Evolutionary conservation across 441 rosid species (phyloP).

Genomic region (Breynia disticha): DNA sequence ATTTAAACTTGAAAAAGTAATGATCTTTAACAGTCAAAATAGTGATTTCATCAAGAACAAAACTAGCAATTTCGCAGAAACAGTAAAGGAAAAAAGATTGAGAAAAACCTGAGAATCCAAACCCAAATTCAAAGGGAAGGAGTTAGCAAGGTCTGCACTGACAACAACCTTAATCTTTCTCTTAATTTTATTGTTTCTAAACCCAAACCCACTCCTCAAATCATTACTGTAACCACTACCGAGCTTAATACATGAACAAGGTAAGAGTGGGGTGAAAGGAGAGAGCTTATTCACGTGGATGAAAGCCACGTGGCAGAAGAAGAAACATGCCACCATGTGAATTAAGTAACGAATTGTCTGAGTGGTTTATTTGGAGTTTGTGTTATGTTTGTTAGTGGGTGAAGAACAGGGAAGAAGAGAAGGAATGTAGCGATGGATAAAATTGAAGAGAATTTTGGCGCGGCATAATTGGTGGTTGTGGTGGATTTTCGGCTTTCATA

Average conservation of each 20-base stretch:
- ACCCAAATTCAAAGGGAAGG: slow-evolving; percentile 45
- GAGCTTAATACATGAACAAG: slow-evolving; percentile 22
- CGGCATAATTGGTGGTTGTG: no score
- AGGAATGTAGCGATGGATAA: no score
- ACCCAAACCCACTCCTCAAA: slow-evolving; percentile 25
- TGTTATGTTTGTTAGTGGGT: no score
- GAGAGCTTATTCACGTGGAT: slow-evolving; percentile 39
- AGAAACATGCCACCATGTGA: slow-evolving; percentile 55
- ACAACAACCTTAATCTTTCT: slow-evolving; percentile 38
- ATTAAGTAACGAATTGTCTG: not conserved
- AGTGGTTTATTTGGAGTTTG: not conserved
- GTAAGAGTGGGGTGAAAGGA: slow-evolving; percentile 36
- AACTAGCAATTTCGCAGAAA: slow-evolving; percentile 2
- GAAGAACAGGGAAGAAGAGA: no score
- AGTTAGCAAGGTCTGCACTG: slow-evolving; percentile 50
- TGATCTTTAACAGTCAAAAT: no score
- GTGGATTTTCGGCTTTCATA: no score
- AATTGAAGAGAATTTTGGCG: no score
- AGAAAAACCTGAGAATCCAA: slow-evolving; percentile 62
- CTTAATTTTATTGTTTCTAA: slow-evolving; percentile 25
- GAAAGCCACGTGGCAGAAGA: slow-evolving; percentile 37
- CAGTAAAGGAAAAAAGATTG: not conserved
- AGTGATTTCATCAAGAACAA: no score
- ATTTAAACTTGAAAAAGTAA: no score
- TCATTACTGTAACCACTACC: slow-evolving; percentile 13